Base-by-base conservation (phyloP, 2,329 filamentous ascomycete species). In the Fusarium continuum region DNA sequence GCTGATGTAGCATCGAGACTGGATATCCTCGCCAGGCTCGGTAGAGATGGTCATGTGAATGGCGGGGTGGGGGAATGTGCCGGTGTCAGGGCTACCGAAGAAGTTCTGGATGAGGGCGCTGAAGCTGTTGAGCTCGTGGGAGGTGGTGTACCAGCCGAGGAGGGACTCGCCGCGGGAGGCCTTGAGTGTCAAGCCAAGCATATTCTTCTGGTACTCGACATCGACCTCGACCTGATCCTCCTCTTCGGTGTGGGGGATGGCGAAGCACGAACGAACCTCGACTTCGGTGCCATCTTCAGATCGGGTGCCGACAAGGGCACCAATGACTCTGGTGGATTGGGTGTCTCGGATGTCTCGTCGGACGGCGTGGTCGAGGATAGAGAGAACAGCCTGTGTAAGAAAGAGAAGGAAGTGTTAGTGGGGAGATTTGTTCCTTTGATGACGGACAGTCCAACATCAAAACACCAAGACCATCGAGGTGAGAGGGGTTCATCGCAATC, bases 161-260 rank as follows among this genome's bases (percentile, higher is more conserved):
- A 99, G 87, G 50, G 93, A 88, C 80, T 99, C 95, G 79, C 93
- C 92, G 45, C 95, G 95, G 78, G 93, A 91, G 55, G 93, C 94
- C 81, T 94, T 94, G 70, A 98, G 88, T 77, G 97, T 94, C 71
- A 99, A 84, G 58, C 91, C 90, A 55, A 98, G 89, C 95, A 99
- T 99, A 79, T 94, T 93, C 87, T 98, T 98, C 82, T 99, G 95
- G 81, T 98, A 99, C 80, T 99, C 95, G 85, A 99, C 96, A 77
- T 99, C 95, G 66, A 99, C 95, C 80, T 99, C 95, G 73, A 99
- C 95, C 80, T 99, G 95, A 80, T 99, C 95, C 77, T 93, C 91
- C 70, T 94, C 97, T 82, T 99, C 95, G 70, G 94, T 98, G 83
- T 99, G 95, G 69, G 94, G 93, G 74, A 99, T 96, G 70, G 95